Percentiles rank a stretch among this genome's conserved stretches.
Evolutionary conservation across 257 asterid genomes (phyloP).

Genomic region (Scutellaria baicalensis): DNA sequence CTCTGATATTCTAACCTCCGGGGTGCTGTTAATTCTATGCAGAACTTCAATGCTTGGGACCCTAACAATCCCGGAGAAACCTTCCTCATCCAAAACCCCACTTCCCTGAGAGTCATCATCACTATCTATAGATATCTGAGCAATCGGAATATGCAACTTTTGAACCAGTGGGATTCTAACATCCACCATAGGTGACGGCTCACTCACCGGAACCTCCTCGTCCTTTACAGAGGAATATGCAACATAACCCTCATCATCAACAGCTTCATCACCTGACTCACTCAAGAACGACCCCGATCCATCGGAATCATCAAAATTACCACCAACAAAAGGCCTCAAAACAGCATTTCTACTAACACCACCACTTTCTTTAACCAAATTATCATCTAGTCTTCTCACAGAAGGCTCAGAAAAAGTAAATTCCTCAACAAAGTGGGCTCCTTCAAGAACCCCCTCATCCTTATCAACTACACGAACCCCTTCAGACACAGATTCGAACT

Average conservation of each 20-base stretch:
- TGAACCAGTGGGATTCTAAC: constrained; percentile 9
- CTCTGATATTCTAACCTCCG: constrained; percentile 39
- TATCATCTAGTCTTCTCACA: constrained; percentile 25
- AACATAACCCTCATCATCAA: constrained; percentile 11
- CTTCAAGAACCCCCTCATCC: constrained; percentile 31
- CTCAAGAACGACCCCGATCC: constrained; percentile 18
- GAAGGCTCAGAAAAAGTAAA: constrained; percentile 25
- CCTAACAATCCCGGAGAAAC: constrained; percentile 29
- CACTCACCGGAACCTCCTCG: constrained; percentile 18
- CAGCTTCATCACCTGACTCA: constrained; percentile 27
- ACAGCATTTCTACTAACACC: not conserved
- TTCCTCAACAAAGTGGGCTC: constrained; percentile 28
- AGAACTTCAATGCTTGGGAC: constrained; percentile 31
- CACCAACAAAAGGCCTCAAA: constrained; percentile 20
- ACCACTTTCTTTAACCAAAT: constrained; percentile 21
- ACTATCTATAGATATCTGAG: constrained; percentile 54
- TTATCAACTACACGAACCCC: constrained; percentile 20
- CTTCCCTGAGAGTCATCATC: constrained; percentile 54
- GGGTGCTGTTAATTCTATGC: constrained; percentile 37
- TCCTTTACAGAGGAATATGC: constrained; percentile 5
- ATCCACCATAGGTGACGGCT: constrained; percentile 9
- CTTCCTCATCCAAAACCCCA: constrained; percentile 38
- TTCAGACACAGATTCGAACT: constrained; percentile 32
- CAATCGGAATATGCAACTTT: constrained; percentile 45
- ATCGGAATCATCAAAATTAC: constrained; percentile 21